A percentile compares a stretch with the other conserved stretches of the same genome.
These are phyloP conservation scores for Trifolium pratense DNA, from an alignment of 306 rosid genomes.

Conservation along the genomic window DNA sequence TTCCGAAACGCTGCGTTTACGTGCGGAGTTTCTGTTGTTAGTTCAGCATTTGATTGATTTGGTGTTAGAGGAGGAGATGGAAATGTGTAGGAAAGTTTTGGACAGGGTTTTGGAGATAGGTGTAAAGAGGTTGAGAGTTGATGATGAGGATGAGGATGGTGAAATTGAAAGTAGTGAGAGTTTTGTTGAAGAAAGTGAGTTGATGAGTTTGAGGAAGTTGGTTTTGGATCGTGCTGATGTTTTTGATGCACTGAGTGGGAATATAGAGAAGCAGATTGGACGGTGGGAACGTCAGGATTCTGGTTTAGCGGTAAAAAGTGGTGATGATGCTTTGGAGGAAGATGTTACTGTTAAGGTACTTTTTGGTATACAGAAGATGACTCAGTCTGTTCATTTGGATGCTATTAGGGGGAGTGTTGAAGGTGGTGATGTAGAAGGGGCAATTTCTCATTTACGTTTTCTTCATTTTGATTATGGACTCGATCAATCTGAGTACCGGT, in stretches of 20 bases:
- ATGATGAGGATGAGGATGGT: constrained; percentile 26
- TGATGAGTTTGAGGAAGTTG: constrained; percentile 61
- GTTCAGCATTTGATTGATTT: constrained; percentile 79
- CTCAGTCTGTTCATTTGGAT: constrained; percentile 75
- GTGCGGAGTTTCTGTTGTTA: constrained; percentile 77
- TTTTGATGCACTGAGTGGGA: constrained; percentile 78
- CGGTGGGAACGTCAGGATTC: constrained; percentile 59
- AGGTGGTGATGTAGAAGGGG: constrained; percentile 62
- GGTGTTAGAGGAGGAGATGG: constrained; percentile 43
- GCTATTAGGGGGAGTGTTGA: constrained; percentile 63
- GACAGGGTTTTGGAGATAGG: constrained; percentile 73
- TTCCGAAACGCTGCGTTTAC: constrained; percentile 68
- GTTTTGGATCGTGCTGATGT: constrained; percentile 63
- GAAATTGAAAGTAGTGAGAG: constrained; percentile 40
- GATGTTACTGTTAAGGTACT: constrained; percentile 54
- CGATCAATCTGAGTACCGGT: constrained; percentile 82
- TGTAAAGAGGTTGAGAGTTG: constrained; percentile 66
- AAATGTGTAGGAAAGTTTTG: constrained; percentile 58
- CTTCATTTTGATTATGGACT: constrained; percentile 77
- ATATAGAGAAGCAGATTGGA: constrained; percentile 66
- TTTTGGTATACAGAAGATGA: constrained; percentile 63
- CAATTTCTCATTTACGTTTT: constrained; percentile 67
- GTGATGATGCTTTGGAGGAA: constrained; percentile 48
- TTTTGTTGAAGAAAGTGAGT: constrained; percentile 62
- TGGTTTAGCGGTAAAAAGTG: constrained; percentile 58